These are phyloP conservation scores for Podospora anserina DNA, from an alignment of 495 filamentous ascomycete species.

Conservation along the genomic window DNA sequence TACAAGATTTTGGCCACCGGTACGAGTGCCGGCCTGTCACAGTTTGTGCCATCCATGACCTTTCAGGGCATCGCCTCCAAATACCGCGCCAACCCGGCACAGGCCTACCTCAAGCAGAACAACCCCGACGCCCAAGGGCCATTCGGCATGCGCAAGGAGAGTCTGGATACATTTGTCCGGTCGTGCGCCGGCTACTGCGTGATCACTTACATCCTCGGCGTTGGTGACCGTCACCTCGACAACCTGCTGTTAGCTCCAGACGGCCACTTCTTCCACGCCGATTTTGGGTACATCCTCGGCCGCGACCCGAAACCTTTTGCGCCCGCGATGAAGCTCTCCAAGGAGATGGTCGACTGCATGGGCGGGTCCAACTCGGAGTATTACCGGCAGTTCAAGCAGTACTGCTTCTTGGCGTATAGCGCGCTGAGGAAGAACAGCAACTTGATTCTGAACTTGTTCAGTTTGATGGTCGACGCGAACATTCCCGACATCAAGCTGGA, in stretches of 20 bases:
- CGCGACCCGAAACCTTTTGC: constrained; percentile 97
- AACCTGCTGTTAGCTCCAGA: constrained; percentile 89
- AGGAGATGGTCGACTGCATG: constrained; percentile 99
- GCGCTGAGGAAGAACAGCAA: constrained; percentile 85
- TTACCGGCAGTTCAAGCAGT: constrained; percentile 84
- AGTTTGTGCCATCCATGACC: constrained; percentile 84
- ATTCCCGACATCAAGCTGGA: constrained; percentile 92
- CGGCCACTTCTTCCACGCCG: constrained; percentile 96
- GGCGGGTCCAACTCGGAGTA: constrained; percentile 74
- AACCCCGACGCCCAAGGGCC: constrained; percentile 83
- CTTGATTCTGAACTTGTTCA: constrained; percentile 93
- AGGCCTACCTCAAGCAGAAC: constrained; percentile 83
- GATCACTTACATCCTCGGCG: constrained; percentile 97
- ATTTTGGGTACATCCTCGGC: constrained; percentile 97
- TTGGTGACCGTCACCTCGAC: constrained; percentile 93
- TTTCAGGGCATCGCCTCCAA: constrained; percentile 77
- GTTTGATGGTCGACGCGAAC: constrained; percentile 94
- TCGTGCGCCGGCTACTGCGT: constrained; percentile 98
- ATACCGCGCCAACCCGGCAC: constrained; percentile 66
- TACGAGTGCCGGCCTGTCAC: constrained; percentile 81
- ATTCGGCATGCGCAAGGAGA: constrained; percentile 83
- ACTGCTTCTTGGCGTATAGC: constrained; percentile 93
- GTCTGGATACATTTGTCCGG: constrained; percentile 93
- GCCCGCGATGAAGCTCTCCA: constrained; percentile 92
- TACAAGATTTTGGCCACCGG: constrained; percentile 95